A percentile compares a stretch with the other conserved stretches of the same genome.
Evolutionary conservation across 2,329 filamentous ascomycete species (phyloP).

Genomic region (Ceratocystiopsis minuta): DNA sequence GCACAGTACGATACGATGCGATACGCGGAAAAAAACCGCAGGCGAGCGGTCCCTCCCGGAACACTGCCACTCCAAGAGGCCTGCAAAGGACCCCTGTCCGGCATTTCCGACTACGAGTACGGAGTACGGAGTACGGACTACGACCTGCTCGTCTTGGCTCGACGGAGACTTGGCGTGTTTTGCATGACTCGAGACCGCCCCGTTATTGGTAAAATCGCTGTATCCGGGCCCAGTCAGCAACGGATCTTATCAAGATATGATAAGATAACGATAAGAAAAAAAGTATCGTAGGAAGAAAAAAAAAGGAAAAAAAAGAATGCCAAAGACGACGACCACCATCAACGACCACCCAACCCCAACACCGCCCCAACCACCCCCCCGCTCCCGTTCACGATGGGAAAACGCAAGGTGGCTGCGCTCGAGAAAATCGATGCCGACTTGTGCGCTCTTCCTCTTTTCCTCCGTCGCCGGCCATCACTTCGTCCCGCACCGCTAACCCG

Average conservation of each 20-base stretch:
- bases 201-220: too few species aligned
- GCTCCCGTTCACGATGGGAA: constrained; percentile 39
- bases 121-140: too few species aligned
- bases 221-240: not conserved
- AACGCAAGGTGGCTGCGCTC: constrained; percentile 77
- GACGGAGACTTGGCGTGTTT: too few species aligned
- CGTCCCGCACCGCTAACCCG: too few species aligned
- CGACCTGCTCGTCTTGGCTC: too few species aligned
- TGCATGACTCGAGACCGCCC: too few species aligned
- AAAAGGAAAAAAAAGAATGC: too few species aligned
- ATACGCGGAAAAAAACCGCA: not conserved
- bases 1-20: constrained; percentile 7
- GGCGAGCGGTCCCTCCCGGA: too few species aligned
- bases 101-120: too few species aligned
- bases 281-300: not conserved
- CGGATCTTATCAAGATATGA: not conserved
- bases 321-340: too few species aligned
- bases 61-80: too few species aligned
- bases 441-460: constrained; percentile 12
- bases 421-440: constrained; percentile 91
- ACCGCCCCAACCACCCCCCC: not conserved
- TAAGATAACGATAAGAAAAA: not conserved
- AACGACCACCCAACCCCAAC: not conserved
- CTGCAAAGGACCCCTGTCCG: not conserved
- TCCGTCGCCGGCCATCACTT: constrained; percentile 1